These are phyloP conservation scores for Candolleomyces aberdarensis DNA, from an alignment of 768 basidiomycete genomes.

Conservation along the genomic window DNA sequence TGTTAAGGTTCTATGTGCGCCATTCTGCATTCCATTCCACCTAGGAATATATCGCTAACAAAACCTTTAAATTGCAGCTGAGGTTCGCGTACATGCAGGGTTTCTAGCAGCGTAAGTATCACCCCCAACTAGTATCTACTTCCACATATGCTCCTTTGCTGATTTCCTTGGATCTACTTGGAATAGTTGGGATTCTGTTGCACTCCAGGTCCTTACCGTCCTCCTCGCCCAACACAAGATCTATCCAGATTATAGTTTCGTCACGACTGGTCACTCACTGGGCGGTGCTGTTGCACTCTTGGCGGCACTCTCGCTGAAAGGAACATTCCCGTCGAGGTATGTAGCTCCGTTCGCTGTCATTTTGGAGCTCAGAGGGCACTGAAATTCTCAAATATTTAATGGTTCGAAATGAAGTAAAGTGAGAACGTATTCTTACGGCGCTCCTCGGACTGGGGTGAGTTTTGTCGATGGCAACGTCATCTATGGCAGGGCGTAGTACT, in stretches of 20 bases:
- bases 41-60: background rate
- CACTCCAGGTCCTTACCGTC: slow-evolving; percentile 34
- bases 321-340: slow-evolving; percentile 36
- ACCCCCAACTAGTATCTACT: background rate
- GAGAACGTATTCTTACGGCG: slow-evolving; percentile 48
- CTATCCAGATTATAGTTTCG: slow-evolving; percentile 35
- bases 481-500: background rate
- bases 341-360: slow-evolving; percentile 8
- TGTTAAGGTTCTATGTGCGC: slow-evolving; percentile 37
- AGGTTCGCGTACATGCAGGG: slow-evolving; percentile 44
- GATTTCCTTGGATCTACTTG: background rate
- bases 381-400: no score
- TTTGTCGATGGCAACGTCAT: background rate
- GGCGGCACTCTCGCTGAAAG: slow-evolving; percentile 41
- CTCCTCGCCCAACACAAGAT: slow-evolving; percentile 31
- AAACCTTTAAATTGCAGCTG: slow-evolving; percentile 21
- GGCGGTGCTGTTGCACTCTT: slow-evolving; percentile 51
- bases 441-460: slow-evolving; percentile 46
- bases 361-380: background rate
- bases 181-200: slow-evolving; percentile 49
- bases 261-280: slow-evolving; percentile 51
- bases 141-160: no score
- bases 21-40: background rate
- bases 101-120: slow-evolving; percentile 45
- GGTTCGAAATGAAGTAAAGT: slow-evolving; percentile 33